Conservation (phyloP, 345 rosid species). For the Bruguiera parviflora region DNA sequence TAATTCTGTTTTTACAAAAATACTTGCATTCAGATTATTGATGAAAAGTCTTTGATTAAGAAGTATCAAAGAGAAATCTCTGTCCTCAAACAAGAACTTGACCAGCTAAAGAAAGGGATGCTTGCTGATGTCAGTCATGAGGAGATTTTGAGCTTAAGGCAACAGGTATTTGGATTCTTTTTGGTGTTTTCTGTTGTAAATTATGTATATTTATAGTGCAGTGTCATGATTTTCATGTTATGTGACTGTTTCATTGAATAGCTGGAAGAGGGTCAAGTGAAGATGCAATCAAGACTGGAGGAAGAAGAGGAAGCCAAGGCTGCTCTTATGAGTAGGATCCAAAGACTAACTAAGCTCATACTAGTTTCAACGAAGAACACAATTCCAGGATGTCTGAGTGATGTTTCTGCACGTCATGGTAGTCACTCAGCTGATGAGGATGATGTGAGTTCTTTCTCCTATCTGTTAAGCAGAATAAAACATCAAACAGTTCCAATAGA, state of each 20-base stretch:
- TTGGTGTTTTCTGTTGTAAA: not conserved
- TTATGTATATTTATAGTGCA: not conserved
- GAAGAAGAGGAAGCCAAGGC: constrained; percentile 99
- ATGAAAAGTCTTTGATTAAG: constrained; percentile 95
- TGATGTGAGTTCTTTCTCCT: constrained; percentile 54
- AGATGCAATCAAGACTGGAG: constrained; percentile 98
- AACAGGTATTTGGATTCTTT: constrained; percentile 55
- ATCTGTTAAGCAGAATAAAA: not conserved
- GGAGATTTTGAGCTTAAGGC: constrained; percentile 82
- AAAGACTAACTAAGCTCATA: constrained; percentile 94
- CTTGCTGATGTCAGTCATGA: constrained; percentile 88
- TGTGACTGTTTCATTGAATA: constrained; percentile 22
- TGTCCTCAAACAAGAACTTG: constrained; percentile 82
- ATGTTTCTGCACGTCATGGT: constrained; percentile 62
- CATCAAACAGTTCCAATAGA: not conserved
- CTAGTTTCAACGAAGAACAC: constrained; percentile 93
- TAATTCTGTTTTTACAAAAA: constrained; percentile 20
- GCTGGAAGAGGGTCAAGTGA: constrained; percentile 99
- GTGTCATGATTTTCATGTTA: not conserved
- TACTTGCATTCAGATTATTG: constrained; percentile 66
- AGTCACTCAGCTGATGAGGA: constrained; percentile 66
- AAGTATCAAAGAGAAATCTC: constrained; percentile 97
- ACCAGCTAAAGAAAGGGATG: constrained; percentile 80
- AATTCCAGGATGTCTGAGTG: constrained; percentile 62
- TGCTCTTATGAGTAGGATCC: constrained; percentile 99